These are phyloP conservation scores for Platismatia glauca DNA, from an alignment of 495 filamentous ascomycete genomes.

Conservation along the genomic window DNA sequence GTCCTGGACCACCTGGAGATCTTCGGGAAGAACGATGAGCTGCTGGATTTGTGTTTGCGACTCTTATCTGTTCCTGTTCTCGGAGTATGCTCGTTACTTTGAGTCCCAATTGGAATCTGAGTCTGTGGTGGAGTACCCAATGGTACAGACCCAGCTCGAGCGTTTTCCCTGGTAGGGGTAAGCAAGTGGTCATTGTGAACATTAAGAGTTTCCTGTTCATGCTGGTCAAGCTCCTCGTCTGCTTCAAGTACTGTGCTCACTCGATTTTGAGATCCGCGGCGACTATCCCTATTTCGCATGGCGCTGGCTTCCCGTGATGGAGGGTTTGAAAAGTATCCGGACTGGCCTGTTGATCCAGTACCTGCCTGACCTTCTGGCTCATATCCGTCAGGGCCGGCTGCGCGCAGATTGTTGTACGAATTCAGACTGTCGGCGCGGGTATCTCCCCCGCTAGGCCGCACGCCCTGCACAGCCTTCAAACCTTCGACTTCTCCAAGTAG, in stretches of 20 bases:
- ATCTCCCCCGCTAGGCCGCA: constrained; percentile 22
- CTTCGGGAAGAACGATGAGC: constrained; percentile 83
- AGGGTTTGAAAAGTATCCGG: constrained; percentile 63
- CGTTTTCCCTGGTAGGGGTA: constrained; percentile 32
- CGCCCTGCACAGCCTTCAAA: constrained; percentile 56
- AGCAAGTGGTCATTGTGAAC: constrained; percentile 41
- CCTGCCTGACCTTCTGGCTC: constrained; percentile 78
- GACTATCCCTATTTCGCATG: constrained; percentile 47
- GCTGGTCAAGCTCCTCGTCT: constrained; percentile 57
- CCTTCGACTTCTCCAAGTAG: constrained; percentile 85
- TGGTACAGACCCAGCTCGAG: constrained; percentile 54
- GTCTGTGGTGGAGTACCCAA: constrained; percentile 64
- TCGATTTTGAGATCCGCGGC: constrained; percentile 61
- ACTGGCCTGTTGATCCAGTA: constrained; percentile 65
- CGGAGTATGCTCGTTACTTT: constrained; percentile 70
- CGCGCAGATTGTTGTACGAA: constrained; percentile 27
- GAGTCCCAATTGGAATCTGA: constrained; percentile 44
- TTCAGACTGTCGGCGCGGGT: constrained; percentile 35
- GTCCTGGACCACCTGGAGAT: constrained; percentile 97
- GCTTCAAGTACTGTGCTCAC: constrained; percentile 83
- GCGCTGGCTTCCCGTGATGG: constrained; percentile 54
- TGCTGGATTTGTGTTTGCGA: constrained; percentile 84
- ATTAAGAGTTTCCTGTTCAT: constrained; percentile 37
- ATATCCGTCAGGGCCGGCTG: constrained; percentile 47
- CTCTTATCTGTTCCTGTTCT: constrained; percentile 59